Evolutionary conservation across 2,329 filamentous ascomycete genomes (phyloP).

Genomic region (Xylaria digitata): DNA sequence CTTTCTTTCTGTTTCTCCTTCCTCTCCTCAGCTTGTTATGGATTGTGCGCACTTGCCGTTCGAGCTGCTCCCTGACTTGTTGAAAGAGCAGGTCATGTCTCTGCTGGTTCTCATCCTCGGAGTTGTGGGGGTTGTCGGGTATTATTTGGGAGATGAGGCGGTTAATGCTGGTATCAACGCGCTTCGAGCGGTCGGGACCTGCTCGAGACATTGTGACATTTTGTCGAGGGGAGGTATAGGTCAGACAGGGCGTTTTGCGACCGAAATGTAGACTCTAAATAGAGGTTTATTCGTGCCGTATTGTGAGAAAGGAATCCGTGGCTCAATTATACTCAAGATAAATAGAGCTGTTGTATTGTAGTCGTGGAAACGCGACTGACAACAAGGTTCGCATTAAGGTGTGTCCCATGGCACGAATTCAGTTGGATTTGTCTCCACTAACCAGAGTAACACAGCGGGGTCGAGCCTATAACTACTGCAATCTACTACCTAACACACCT

Average conservation of each 20-base stretch:
- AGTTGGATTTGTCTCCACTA: background rate
- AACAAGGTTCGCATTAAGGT: background rate
- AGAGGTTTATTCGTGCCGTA: background rate
- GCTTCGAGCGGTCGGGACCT: constrained; percentile 68
- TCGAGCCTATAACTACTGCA: too few species aligned
- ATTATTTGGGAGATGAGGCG: constrained; percentile 81
- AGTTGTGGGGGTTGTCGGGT: constrained; percentile 72
- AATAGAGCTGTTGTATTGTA: too few species aligned
- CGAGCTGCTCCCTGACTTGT: constrained; percentile 62
- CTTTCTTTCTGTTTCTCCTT: background rate
- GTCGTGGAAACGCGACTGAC: constrained; percentile 15
- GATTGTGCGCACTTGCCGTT: constrained; percentile 56
- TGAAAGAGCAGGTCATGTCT: constrained; percentile 72
- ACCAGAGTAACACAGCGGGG: constrained; percentile 23
- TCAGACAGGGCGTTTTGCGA: background rate
- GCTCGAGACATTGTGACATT: constrained; percentile 64
- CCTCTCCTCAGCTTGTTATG: background rate
- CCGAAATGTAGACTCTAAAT: background rate
- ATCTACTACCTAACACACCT: too few species aligned
- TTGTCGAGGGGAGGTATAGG: constrained; percentile 35
- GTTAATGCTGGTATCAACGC: constrained; percentile 82
- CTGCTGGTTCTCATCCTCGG: constrained; percentile 74
- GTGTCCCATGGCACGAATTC: background rate
- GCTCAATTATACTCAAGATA: too few species aligned
- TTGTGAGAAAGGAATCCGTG: too few species aligned